Conservation (phyloP, 2,329 filamentous ascomycete genomes). For the Knufia petricola region DNA sequence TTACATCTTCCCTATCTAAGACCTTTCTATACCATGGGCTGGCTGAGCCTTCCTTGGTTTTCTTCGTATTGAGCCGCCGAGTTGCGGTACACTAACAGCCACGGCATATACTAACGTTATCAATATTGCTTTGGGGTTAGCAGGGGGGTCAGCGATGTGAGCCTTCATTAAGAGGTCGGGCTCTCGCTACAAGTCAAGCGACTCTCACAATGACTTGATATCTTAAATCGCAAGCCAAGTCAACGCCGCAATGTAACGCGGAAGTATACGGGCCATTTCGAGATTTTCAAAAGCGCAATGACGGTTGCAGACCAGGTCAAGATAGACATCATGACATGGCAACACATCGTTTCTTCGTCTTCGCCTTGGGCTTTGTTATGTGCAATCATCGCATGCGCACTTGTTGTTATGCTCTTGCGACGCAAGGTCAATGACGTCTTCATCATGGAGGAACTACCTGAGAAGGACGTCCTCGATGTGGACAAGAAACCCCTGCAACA, state of each 20-base stretch:
- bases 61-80: neutral
- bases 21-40: neutral
- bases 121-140: neutral
- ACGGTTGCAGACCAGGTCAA: neutral
- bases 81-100: neutral
- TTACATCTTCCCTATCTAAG: neutral
- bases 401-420: neutral
- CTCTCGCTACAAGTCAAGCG: no score
- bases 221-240: no score
- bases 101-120: neutral
- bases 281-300: neutral
- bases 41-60: neutral
- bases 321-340: neutral
- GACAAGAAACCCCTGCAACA: constrained; percentile 1
- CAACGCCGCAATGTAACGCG: neutral
- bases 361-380: neutral
- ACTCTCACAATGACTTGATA: neutral
- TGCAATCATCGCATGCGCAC: neutral
- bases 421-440: neutral
- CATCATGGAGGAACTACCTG: neutral
- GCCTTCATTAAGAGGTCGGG: neutral
- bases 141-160: neutral
- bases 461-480: neutral
- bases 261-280: neutral
- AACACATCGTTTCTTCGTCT: neutral